These are phyloP conservation scores for Trichoderma polysporum DNA, from an alignment of 2,329 filamentous ascomycete genomes.

Conservation along the genomic window DNA sequence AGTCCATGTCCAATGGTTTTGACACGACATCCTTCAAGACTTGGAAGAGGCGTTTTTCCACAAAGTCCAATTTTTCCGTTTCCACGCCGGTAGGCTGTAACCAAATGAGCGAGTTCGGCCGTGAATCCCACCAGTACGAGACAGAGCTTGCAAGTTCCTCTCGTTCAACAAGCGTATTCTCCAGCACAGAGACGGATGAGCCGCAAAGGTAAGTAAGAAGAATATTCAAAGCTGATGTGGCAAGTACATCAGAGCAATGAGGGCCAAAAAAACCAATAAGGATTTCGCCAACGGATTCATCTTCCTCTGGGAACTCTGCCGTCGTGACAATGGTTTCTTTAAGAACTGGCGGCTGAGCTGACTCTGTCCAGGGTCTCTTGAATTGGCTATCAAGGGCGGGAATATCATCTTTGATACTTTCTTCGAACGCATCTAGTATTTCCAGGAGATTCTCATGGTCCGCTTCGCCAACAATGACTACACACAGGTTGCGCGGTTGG, in stretches of 20 bases:
- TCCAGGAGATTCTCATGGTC: slow-evolving; percentile 77
- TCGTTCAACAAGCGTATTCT: slow-evolving; percentile 89
- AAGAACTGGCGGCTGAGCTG: slow-evolving; percentile 71
- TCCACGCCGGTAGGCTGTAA: slow-evolving; percentile 84
- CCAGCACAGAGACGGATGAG: slow-evolving; percentile 87
- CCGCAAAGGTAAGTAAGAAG: slow-evolving; percentile 85
- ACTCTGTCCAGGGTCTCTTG: slow-evolving; percentile 87
- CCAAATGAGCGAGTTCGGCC: slow-evolving; percentile 80
- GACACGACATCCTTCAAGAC: slow-evolving; percentile 77
- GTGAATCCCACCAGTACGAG: slow-evolving; percentile 73
- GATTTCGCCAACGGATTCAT: slow-evolving; percentile 89
- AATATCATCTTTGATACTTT: slow-evolving; percentile 78
- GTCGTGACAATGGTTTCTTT: slow-evolving; percentile 71
- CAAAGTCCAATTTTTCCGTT: slow-evolving; percentile 78
- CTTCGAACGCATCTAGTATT: slow-evolving; percentile 85
- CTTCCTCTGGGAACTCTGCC: slow-evolving; percentile 92
- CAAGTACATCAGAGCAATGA: slow-evolving; percentile 67
- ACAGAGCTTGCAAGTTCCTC: slow-evolving; percentile 89
- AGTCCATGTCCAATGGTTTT: slow-evolving; percentile 83
- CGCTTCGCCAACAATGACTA: slow-evolving; percentile 89
- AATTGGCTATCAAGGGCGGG: slow-evolving; percentile 74
- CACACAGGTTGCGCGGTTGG: slow-evolving; percentile 89
- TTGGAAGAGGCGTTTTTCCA: slow-evolving; percentile 82
- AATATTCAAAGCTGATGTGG: slow-evolving; percentile 72
- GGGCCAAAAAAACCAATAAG: slow-evolving; percentile 86